Conservation (phyloP, 306 rosid species). For the Glycyrrhiza uralensis region DNA sequence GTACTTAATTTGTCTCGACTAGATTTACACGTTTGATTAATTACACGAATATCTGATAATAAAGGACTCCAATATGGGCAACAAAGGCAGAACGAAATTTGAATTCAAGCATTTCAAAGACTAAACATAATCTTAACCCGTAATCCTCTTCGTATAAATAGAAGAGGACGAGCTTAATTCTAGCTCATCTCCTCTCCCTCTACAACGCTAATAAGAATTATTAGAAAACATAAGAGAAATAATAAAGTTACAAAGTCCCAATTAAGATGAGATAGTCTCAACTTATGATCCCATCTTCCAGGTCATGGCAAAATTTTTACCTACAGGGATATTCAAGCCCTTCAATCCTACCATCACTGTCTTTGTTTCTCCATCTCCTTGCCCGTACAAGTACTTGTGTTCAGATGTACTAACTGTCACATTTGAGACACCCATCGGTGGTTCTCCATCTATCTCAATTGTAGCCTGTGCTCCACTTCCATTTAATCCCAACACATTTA, state of each 20-base stretch:
- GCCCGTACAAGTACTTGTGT: conserved; percentile 32
- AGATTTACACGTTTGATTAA: too few relatives aligned
- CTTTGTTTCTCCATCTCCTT: conserved; percentile 38
- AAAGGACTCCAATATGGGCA: neutral
- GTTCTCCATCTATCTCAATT: conserved; percentile 52
- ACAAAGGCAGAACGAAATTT: neutral
- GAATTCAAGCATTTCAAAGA: neutral
- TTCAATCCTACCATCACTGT: conserved; percentile 52
- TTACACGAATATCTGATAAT: neutral
- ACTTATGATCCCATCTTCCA: conserved; percentile 60
- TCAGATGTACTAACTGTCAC: conserved; percentile 39
- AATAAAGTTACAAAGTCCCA: neutral
- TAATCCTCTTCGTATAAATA: conserved; percentile 11
- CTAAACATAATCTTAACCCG: neutral
- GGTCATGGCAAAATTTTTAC: conserved; percentile 56
- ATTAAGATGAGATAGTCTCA: neutral
- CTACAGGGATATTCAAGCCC: conserved; percentile 63
- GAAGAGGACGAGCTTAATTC: conserved; percentile 32
- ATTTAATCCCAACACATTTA: conserved; percentile 67
- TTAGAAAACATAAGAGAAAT: neutral
- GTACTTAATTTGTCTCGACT: too few relatives aligned
- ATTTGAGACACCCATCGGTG: too few relatives aligned
- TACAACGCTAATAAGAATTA: neutral
- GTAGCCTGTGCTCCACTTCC: conserved; percentile 42
- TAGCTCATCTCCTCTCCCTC: conserved; percentile 35